Base-by-base conservation (phyloP, 257 asterid species). In the Salvia rosmarinus region DNA sequence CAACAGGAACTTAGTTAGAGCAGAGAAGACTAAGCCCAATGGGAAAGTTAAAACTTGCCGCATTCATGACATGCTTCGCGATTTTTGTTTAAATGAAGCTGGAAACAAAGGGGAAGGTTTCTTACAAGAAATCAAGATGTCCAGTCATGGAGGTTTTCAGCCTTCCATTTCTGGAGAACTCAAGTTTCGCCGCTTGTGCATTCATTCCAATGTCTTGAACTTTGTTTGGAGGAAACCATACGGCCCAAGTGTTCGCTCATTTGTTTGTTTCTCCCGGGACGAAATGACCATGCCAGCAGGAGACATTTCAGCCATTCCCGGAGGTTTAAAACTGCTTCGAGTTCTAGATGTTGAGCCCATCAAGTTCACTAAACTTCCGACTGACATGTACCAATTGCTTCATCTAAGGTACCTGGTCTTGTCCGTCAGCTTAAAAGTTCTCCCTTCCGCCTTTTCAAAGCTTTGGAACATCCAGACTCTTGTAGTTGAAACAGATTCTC, bases 401-500 rank as follows among this genome's bases (percentile, higher is more conserved):
- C 83, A 81, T 52, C 57, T 83, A 70, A 83, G 84, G 72, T 81
- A 78, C 76, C 56, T 85, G 5, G 72, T n/a, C n/a, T n/a, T n/a
- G n/a, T n/a, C n/a, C n/a, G n/a, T n/a, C n/a, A n/a, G n/a, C n/a
- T n/a, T n/a, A n/a, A n/a, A n/a, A n/a, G n/a, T n/a, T n/a, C n/a
- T n/a, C n/a, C n/a, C n/a, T n/a, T n/a, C n/a, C n/a, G n/a, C n/a
- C n/a, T n/a, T n/a, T n/a, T n/a, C n/a, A n/a, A n/a, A n/a, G n/a
- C 81, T 85, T 13, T 72, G 77, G 84, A 85, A 80, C 62, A 17
- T 85, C 11, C 81, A 85, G 50, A 85, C 87, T 46, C 71, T 82
- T 35, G 60, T 82, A 52, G 59, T 82, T n/a, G 64, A 75, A 42
- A 79, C 80, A 0, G n/a, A 71, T 16, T 28, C 56, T 2, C 51